Base-by-base conservation (phyloP, 495 filamentous ascomycete species). In the Penicillium coprophilum region DNA sequence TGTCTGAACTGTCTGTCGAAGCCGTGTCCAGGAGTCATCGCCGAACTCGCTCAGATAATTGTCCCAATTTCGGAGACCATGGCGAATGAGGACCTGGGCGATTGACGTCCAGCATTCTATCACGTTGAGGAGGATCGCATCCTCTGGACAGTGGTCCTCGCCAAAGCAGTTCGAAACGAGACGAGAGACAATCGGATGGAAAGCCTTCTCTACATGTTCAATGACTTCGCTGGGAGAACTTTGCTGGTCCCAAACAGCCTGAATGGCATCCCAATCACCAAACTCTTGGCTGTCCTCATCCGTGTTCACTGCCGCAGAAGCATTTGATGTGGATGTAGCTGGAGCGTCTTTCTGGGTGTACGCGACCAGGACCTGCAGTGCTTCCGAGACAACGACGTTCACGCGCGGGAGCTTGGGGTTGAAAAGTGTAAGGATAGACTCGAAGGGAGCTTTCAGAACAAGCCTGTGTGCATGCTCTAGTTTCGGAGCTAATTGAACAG, bases 241-340 rank as follows among this genome's bases (percentile, higher is more conserved):
- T 57, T 73, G 69, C 21, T 71, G 65, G 41, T 72, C 77, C 20
- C 77, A 74, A 28, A 79, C 63, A 39, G 80, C 79, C 44, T 80
- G 80, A 40, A 86, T 74, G 34, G 72, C 86, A 39, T 76, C 67
- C 77, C 81, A 88, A 59, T 89, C 87, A 27, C 86, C 87, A 65
- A 85, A 90, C 41, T 90, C 87, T 65, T 90, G 87, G 56, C 87
- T 90, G 41, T 90, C 87, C 47, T 89, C 87, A 49, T 81, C 79
- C 0, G 47, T 40, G 38, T 54, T 27, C 11, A 64, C 56, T 43
- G 53, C 30, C 27, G 34, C 43, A 23, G 32, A 24, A 49, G 54
- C 47, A 23, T 31, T 45, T 7, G 56, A 19, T 34, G 38, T 32
- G 17, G 55, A 24, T 56, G 53, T 6, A 32, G 64, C 60, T 45